Conservation (phyloP, 2,329 filamentous ascomycete species). For the Arthrobotrys musiformis region DNA sequence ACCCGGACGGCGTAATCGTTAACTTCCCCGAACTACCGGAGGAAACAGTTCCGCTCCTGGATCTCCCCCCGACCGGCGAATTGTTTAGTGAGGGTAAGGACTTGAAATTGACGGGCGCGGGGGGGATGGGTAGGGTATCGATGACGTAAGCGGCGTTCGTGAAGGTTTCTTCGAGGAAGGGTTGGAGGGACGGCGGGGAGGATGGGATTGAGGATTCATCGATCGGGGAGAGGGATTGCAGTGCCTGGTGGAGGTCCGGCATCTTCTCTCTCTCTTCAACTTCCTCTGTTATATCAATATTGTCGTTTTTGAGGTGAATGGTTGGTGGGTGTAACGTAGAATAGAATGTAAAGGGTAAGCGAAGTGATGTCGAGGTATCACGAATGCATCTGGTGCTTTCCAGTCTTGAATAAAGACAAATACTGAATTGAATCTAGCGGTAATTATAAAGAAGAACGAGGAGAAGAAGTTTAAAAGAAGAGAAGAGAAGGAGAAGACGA, state of each 20-base stretch:
- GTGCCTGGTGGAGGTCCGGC: conserved; percentile 43
- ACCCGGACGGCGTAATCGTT: conserved; percentile 23
- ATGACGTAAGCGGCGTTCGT: conserved; percentile 36
- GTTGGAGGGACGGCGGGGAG: conserved; percentile 8
- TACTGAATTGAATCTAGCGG: no score
- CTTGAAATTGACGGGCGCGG: conserved; percentile 6
- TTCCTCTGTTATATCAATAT: background rate
- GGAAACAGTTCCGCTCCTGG: conserved; percentile 22
- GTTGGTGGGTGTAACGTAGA: no score
- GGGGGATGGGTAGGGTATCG: conserved; percentile 45
- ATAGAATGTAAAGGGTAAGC: no score
- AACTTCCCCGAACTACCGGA: background rate
- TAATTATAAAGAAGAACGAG: no score
- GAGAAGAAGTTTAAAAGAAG: no score
- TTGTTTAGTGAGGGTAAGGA: background rate
- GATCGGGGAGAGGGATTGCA: conserved; percentile 40
- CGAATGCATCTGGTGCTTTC: no score
- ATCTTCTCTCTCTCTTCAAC: background rate
- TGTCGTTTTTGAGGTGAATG: background rate
- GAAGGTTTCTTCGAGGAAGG: conserved; percentile 42
- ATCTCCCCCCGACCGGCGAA: conserved; percentile 1
- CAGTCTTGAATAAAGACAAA: no score
- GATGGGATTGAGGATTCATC: conserved; percentile 36
- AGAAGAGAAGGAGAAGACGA: no score
- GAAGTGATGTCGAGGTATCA: no score